Conservation (phyloP, 106 monocot genomes). For the Dioscorea zingiberensis region DNA sequence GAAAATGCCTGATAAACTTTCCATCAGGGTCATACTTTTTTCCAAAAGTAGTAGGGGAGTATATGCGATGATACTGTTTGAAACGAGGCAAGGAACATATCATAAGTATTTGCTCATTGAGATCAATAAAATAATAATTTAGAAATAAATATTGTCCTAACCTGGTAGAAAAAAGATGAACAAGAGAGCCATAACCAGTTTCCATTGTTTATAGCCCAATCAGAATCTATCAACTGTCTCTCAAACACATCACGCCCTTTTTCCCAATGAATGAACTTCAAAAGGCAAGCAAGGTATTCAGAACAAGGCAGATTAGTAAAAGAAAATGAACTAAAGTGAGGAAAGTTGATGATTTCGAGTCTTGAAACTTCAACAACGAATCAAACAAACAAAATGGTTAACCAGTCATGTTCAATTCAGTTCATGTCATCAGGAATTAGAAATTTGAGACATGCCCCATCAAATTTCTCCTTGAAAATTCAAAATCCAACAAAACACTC, state of each 20-base stretch:
- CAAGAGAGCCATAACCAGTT: conserved; percentile 84
- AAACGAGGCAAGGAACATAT: background rate
- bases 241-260: conserved; percentile 81
- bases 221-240: conserved; percentile 60
- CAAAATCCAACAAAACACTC: too few relatives aligned
- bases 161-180: conserved; percentile 79
- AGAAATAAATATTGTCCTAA: background rate
- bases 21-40: conserved; percentile 86
- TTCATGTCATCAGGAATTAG: too few relatives aligned
- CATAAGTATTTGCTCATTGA: background rate
- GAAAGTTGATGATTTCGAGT: too few relatives aligned
- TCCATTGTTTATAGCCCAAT: conserved; percentile 78
- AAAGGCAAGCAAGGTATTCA: background rate
- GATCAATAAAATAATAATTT: background rate
- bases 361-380: too few relatives aligned
- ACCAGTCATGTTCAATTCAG: too few relatives aligned
- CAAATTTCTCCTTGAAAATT: too few relatives aligned
- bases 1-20: conserved; percentile 70
- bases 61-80: conserved; percentile 72
- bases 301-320: background rate
- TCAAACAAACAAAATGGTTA: too few relatives aligned
- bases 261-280: conserved; percentile 91
- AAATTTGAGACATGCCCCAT: too few relatives aligned
- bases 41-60: conserved; percentile 83
- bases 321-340: background rate